phyloP scores from a whole-genome alignment of 495 filamentous ascomycete genomes.

The Jackrogersella minutella region DNA sequence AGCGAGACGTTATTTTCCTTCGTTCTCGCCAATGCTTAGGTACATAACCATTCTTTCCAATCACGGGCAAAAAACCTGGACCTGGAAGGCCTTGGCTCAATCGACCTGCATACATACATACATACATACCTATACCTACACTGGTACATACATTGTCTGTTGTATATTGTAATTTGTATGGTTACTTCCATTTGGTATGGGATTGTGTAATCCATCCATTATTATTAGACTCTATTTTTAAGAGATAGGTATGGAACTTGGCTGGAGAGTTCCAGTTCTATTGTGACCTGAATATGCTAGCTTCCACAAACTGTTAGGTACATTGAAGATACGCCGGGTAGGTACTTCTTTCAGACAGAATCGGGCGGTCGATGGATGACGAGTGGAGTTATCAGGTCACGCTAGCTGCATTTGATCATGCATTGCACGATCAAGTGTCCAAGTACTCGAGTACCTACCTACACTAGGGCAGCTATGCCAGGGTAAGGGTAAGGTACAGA shows the following conservation, averaged over 20 bases:
- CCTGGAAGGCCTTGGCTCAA: conserved; percentile 25
- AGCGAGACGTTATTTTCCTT: conserved; percentile 39
- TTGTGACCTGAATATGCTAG: conserved; percentile 6
- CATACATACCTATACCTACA: conserved; percentile 24
- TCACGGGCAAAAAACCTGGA: conserved; percentile 26
- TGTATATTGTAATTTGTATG: not conserved
- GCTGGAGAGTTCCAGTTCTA: conserved; percentile 25
- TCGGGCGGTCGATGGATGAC: not conserved
- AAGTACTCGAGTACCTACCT: no score
- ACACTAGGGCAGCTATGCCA: no score
- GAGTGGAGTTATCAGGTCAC: conserved; percentile 15
- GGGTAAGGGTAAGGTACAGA: conserved; percentile 23
- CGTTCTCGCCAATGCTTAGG: conserved; percentile 42
- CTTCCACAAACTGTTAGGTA: conserved; percentile 6
- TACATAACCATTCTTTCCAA: conserved; percentile 29
- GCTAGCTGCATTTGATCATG: conserved; percentile 37
- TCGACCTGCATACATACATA: conserved; percentile 19
- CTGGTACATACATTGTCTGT: conserved; percentile 1
- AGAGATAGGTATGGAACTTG: conserved; percentile 23
- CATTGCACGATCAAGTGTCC: conserved; percentile 36
- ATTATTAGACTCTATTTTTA: conserved; percentile 36
- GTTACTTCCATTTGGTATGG: not conserved
- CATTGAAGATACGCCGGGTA: conserved; percentile 5
- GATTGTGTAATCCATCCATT: conserved; percentile 19
- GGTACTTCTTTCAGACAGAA: not conserved